These are phyloP conservation scores for Fusarium tupiense DNA, from an alignment of 2,329 filamentous ascomycete genomes.

Conservation along the genomic window DNA sequence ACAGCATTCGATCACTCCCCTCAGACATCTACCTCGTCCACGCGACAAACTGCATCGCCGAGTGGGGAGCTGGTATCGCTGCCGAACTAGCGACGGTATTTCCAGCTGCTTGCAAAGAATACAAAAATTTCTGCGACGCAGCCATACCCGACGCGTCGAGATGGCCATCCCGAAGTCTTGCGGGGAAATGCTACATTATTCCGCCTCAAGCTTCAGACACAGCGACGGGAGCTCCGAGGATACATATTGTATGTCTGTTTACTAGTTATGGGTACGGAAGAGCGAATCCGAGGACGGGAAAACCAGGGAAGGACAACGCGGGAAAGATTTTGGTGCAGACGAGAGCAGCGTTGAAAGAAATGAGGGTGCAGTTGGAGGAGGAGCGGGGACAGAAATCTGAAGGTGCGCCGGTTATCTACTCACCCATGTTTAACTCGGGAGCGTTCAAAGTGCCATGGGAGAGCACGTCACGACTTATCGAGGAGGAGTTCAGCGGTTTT, in stretches of 20 bases:
- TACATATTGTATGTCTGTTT: slow-evolving; percentile 31
- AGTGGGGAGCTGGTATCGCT: slow-evolving; percentile 46
- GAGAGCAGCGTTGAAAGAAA: slow-evolving; percentile 6
- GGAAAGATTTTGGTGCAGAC: slow-evolving; percentile 31
- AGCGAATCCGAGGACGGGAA: slow-evolving; percentile 14
- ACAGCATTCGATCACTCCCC: slow-evolving; percentile 20
- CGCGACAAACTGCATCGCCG: slow-evolving; percentile 46
- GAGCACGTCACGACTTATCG: slow-evolving; percentile 18
- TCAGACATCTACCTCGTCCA: slow-evolving; percentile 42
- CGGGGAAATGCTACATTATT: slow-evolving; percentile 44
- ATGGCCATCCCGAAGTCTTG: slow-evolving; percentile 35
- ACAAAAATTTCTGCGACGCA: slow-evolving; percentile 39
- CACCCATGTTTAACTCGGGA: slow-evolving; percentile 36
- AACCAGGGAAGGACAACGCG: slow-evolving; percentile 22
- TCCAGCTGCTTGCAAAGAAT: slow-evolving; percentile 37
- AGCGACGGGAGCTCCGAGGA: slow-evolving; percentile 29
- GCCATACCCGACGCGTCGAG: slow-evolving; percentile 17
- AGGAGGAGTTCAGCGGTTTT: slow-evolving; percentile 22
- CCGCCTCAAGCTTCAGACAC: slow-evolving; percentile 40
- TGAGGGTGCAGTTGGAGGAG: slow-evolving; percentile 14
- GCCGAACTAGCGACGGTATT: slow-evolving; percentile 41
- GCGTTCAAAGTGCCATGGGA: slow-evolving; percentile 32
- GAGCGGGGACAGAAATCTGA: fast-evolving
- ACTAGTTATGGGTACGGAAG: slow-evolving; percentile 36
- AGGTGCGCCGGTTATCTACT: slow-evolving; percentile 7